Conservation (phyloP, 2,329 filamentous ascomycete genomes). For the Monosporascus sp. region DNA sequence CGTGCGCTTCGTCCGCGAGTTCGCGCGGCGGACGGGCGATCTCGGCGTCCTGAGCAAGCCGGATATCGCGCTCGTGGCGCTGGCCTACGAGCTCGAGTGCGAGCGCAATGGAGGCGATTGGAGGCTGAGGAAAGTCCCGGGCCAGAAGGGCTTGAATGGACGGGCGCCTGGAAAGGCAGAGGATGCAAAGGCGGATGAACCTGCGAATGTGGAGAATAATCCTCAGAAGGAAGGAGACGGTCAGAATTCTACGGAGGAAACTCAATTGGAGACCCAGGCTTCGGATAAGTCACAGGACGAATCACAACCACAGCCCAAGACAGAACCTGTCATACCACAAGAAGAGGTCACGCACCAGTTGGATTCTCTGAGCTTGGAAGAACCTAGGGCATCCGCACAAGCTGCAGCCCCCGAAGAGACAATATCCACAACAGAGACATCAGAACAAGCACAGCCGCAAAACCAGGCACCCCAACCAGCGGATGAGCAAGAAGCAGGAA, state of each 20-base stretch:
- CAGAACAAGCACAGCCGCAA: too few relatives aligned
- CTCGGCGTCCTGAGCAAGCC: slow-evolving; percentile 80
- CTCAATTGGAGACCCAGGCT: neutral
- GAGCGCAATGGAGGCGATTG: slow-evolving; percentile 88
- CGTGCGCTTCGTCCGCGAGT: slow-evolving; percentile 73
- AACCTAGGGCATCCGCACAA: slow-evolving; percentile 10
- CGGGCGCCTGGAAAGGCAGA: slow-evolving; percentile 50
- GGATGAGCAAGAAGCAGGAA: slow-evolving; percentile 15
- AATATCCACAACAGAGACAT: neutral
- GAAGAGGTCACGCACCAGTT: slow-evolving; percentile 18
- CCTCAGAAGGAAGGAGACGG: slow-evolving; percentile 1
- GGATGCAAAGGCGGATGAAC: slow-evolving; percentile 30
- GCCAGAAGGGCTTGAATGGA: slow-evolving; percentile 74
- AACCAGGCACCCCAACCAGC: slow-evolving; percentile 7
- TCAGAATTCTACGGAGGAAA: slow-evolving; percentile 2
- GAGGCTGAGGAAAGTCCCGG: slow-evolving; percentile 72
- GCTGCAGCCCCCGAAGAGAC: slow-evolving; percentile 7
- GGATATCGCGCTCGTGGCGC: slow-evolving; percentile 82
- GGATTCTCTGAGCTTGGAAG: slow-evolving; percentile 19
- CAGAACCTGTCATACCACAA: slow-evolving; percentile 12
- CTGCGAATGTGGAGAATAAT: slow-evolving; percentile 13
- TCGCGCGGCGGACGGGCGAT: slow-evolving; percentile 87
- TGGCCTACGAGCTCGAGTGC: slow-evolving; percentile 92
- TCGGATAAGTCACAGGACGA: slow-evolving; percentile 2
- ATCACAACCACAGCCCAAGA: slow-evolving; percentile 2